Base-by-base conservation (phyloP, 805 yeast species). In the Sungouiozyma ichnusensis region DNA sequence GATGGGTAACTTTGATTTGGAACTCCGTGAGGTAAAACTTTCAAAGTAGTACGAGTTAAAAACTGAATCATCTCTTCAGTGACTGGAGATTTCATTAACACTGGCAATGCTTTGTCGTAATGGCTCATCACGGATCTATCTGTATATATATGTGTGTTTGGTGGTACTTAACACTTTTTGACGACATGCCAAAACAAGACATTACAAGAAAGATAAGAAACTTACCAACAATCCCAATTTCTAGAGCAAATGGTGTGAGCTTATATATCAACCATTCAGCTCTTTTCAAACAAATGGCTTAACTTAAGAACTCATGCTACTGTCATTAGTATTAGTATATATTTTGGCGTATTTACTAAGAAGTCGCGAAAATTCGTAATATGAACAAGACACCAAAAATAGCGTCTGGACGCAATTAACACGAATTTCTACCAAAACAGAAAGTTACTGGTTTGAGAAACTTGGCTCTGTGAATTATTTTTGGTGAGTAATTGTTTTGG, bases 21-120 rank as follows among this genome's bases (percentile, higher is more conserved):
- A 17, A 64, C 71, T 6, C 48, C 44, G 62, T 71, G 53, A 71
- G 85, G 85, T 37, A 81, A 62, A 36, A 81, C 82, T 57, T 76
- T 81, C 42, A 81, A 65, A 3, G 88, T 77, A 20, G 73, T 68
- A 37, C 74, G 77, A 43, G 82, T 85, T 45, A 81, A 58, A 55
- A 74, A 79, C 57, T 77, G 80, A 50, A 81, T 72, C 83, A 81
- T 80, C 49, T 80, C 85, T 52, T 79, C 82, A 11, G 84, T 73
- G 44, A 81, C 81, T 20, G 87, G 86, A 2, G 81, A 69, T 50
- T 71, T 71, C 63, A 79, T 66, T 49, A 80, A 71, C 40, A 77
- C 62, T 44, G 69, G 66, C 48, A 80, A 70, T 37, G 85, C 85
- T 65, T 80, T 71, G 20, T 65, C 50, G 54, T 73, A 52, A 43